A percentile compares a stretch with the other conserved stretches of the same genome.
These are phyloP conservation scores for Thalassiosira hispida DNA, from an alignment of 352 stramenopile genomes.

Conservation along the genomic window DNA sequence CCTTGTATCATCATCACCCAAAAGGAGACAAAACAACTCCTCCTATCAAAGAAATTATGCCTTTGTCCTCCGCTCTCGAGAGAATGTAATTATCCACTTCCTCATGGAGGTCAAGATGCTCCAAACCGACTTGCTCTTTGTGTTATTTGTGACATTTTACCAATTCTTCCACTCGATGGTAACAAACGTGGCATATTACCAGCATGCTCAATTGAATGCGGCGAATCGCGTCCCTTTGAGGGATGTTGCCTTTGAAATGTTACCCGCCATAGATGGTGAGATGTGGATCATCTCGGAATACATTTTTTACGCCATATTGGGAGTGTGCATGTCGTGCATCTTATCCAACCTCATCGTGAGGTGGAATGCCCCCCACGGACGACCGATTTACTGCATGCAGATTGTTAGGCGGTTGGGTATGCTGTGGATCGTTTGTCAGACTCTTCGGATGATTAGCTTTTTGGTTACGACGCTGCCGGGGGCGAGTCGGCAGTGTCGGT, in stretches of 20 bases:
- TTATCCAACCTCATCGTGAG: constrained; percentile 24
- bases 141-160: constrained; percentile 28
- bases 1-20: neutral
- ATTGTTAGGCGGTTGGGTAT: constrained; percentile 40
- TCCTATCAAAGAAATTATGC: constrained; percentile 24
- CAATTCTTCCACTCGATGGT: constrained; percentile 40
- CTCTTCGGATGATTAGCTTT: constrained; percentile 48
- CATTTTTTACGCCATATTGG: constrained; percentile 24
- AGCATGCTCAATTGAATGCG: constrained; percentile 41
- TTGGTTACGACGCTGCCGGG: constrained; percentile 50
- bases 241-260: constrained; percentile 37
- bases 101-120: constrained; percentile 36
- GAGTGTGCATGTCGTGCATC: constrained; percentile 16
- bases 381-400: constrained; percentile 36
- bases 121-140: constrained; percentile 14
- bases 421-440: constrained; percentile 42
- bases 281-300: constrained; percentile 53
- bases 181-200: constrained; percentile 45
- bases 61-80: constrained; percentile 25
- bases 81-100: constrained; percentile 42
- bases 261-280: constrained; percentile 23
- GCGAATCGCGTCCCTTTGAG: constrained; percentile 33
- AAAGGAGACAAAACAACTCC: neutral
- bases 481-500: constrained; percentile 48
- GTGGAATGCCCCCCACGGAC: constrained; percentile 43